Conservation (phyloP, 768 basidiomycete species). For the Kwoniella dendrophila region DNA sequence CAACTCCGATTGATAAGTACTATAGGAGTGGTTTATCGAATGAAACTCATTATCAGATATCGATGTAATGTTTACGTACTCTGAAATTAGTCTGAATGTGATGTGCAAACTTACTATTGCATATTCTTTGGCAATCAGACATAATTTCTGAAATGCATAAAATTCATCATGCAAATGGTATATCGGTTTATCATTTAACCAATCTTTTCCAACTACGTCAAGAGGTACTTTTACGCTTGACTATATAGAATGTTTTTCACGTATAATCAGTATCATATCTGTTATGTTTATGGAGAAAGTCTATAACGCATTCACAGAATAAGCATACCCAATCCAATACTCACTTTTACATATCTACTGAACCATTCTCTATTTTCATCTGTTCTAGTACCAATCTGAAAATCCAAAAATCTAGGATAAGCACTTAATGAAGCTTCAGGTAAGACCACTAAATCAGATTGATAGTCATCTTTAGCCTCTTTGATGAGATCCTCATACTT, state of each 20-base stretch:
- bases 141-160: slow-evolving; percentile 23
- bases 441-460: slow-evolving; percentile 29
- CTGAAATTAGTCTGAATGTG: not conserved
- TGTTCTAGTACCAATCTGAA: slow-evolving; percentile 30
- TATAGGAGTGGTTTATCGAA: slow-evolving; percentile 1
- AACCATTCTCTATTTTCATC: slow-evolving; percentile 38
- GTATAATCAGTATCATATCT: too few species aligned
- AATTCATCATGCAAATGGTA: slow-evolving; percentile 14
- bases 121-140: slow-evolving; percentile 17
- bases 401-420: slow-evolving; percentile 32
- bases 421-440: slow-evolving; percentile 38
- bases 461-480: slow-evolving; percentile 17
- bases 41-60: too few species aligned
- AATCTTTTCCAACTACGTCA: slow-evolving; percentile 8
- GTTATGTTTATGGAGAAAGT: too few species aligned
- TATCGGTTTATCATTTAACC: slow-evolving; percentile 4
- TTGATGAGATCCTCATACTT: slow-evolving; percentile 19
- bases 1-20: slow-evolving; percentile 36
- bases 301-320: too few species aligned
- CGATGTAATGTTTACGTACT: not conserved
- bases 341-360: slow-evolving; percentile 29
- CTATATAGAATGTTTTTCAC: too few species aligned
- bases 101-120: slow-evolving; percentile 7
- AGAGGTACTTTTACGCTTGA: slow-evolving; percentile 15
- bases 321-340: not conserved